These are phyloP conservation scores for Corinectria fuckeliana DNA, from an alignment of 2,329 filamentous ascomycete genomes.

Conservation along the genomic window DNA sequence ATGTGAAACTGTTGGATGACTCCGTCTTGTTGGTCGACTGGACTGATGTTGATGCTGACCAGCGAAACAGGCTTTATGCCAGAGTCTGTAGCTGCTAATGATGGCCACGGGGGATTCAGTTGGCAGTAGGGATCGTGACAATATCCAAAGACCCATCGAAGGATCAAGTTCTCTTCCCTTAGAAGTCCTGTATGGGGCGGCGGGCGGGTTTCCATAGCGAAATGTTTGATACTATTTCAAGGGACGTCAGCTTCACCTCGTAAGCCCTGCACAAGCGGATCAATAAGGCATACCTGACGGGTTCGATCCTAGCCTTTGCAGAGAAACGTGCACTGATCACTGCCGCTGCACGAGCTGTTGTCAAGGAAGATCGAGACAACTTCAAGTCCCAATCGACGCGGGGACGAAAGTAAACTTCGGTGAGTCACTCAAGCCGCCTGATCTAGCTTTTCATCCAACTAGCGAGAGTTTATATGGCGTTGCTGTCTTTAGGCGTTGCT, in stretches of 20 bases:
- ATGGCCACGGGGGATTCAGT: background rate
- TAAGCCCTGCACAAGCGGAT: too few species aligned
- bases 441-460: too few species aligned
- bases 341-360: too few species aligned
- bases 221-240: background rate
- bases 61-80: constrained; percentile 18
- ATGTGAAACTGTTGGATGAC: constrained; percentile 18
- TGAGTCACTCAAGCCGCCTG: too few species aligned
- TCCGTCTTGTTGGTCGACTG: constrained; percentile 7
- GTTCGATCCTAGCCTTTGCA: too few species aligned
- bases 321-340: too few species aligned
- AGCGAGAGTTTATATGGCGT: too few species aligned
- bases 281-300: too few species aligned
- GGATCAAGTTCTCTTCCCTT: constrained; percentile 22
- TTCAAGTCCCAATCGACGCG: too few species aligned
- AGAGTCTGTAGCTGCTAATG: background rate
- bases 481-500: too few species aligned
- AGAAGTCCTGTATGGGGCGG: constrained; percentile 23
- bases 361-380: too few species aligned
- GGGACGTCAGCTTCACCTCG: background rate
- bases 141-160: constrained; percentile 23
- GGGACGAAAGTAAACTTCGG: too few species aligned
- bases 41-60: constrained; percentile 24
- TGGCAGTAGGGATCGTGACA: background rate
- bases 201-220: background rate